A percentile compares a stretch with the other conserved stretches of the same genome.
phyloP scores from a whole-genome alignment of 1,284 basidiomycete species.

The Sanguinoderma infundibulare region DNA sequence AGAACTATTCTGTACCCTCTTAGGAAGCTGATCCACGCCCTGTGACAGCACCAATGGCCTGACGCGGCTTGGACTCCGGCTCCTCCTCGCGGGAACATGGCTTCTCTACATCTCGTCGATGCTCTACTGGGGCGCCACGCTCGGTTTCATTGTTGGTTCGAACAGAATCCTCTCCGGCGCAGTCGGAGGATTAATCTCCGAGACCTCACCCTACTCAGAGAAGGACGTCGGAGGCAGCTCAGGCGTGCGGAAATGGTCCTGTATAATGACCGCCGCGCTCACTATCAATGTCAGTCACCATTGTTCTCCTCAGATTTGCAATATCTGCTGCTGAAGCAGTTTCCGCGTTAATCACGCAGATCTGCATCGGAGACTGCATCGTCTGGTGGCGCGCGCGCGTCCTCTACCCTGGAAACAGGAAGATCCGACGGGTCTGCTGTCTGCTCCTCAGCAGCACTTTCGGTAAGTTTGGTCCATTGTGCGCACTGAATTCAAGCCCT shows the following conservation, averaged over 20 bases:
- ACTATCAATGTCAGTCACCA: conserved; percentile 1
- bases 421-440: neutral
- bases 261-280: neutral
- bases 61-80: neutral
- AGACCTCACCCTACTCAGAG: neutral
- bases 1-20: neutral
- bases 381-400: conserved; percentile 10
- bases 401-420: neutral
- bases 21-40: neutral
- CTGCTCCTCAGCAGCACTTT: neutral
- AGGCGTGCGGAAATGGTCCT: neutral
- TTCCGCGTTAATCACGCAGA: neutral
- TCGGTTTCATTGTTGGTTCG: neutral
- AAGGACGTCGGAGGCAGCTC: neutral
- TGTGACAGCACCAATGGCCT: neutral
- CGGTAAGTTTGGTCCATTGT: neutral
- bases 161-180: neutral
- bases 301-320: neutral
- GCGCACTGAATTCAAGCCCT: no score
- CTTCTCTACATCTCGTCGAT: neutral
- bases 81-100: neutral
- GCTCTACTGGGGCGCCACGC: neutral
- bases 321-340: neutral
- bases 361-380: conserved; percentile 4
- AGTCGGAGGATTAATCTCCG: neutral